phyloP scores from a whole-genome alignment of 768 basidiomycete genomes.

The Melanogaster broomeanus region DNA sequence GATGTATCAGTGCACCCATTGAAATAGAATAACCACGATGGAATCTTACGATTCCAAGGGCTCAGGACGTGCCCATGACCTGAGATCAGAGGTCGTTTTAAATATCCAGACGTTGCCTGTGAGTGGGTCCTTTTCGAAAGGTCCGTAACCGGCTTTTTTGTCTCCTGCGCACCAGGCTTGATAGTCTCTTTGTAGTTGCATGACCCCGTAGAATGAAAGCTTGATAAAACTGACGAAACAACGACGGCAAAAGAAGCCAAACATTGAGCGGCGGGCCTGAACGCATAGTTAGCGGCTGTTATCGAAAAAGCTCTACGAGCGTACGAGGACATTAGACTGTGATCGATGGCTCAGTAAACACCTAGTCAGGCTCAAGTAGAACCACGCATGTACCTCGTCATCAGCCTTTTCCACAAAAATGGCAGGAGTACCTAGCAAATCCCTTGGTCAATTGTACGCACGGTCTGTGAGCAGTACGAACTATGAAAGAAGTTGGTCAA shows the following conservation, averaged over 20 bases:
- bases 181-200: constrained; percentile 67
- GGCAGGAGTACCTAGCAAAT: constrained; percentile 47
- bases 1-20: background rate
- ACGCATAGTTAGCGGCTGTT: background rate
- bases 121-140: constrained; percentile 53
- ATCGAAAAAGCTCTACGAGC: constrained; percentile 15
- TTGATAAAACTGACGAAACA: constrained; percentile 76
- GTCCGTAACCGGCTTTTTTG: constrained; percentile 47
- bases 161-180: constrained; percentile 60
- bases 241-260: constrained; percentile 80
- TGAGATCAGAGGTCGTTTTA: constrained; percentile 66
- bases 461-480: constrained; percentile 13
- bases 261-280: constrained; percentile 73
- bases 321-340: constrained; percentile 29
- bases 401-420: constrained; percentile 62
- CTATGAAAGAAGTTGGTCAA: constrained; percentile 61
- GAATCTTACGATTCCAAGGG: constrained; percentile 56
- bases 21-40: background rate
- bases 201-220: constrained; percentile 72
- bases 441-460: background rate
- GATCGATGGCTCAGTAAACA: constrained; percentile 8
- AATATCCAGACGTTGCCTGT: constrained; percentile 52
- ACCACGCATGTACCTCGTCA: constrained; percentile 45
- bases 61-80: constrained; percentile 62
- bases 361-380: background rate